These are phyloP conservation scores for Pseudisothecium myosuroides DNA, from an alignment of 225 moss, liverwort and hornwort genomes.

Conservation along the genomic window DNA sequence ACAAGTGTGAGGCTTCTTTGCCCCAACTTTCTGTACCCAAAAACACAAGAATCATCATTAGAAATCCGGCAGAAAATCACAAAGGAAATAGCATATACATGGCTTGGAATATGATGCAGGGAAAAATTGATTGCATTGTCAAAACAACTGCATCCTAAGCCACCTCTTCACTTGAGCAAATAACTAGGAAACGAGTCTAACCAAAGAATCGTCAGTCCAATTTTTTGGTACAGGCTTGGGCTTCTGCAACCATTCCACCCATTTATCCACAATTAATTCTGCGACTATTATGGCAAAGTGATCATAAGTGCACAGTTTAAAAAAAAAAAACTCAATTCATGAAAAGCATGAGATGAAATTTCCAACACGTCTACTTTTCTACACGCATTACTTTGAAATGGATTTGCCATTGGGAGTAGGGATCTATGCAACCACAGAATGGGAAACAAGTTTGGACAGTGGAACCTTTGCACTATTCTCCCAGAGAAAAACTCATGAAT, in stretches of 20 bases:
- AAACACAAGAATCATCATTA: neutral
- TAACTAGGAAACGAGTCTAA: neutral
- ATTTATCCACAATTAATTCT: neutral
- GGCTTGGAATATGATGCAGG: neutral
- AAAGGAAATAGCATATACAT: neutral
- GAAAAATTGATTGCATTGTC: neutral
- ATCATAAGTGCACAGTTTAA: neutral
- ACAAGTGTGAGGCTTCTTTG: slow-evolving; percentile 49
- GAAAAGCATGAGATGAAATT: neutral
- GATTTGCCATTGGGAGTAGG: neutral
- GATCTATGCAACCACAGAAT: neutral
- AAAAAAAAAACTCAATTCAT: no score
- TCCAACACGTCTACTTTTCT: neutral
- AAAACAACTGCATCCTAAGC: neutral
- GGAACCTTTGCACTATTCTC: neutral
- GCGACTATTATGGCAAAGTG: neutral
- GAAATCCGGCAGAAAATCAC: neutral
- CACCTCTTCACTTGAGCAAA: neutral
- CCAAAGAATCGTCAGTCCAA: neutral
- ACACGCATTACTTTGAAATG: neutral
- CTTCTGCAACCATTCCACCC: slow-evolving; percentile 19
- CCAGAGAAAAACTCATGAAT: no score
- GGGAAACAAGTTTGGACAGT: neutral
- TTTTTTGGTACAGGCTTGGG: neutral
- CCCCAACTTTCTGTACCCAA: slow-evolving; percentile 12